Conservation (phyloP, 768 basidiomycete genomes). For the Phaeolepiota aurea region DNA sequence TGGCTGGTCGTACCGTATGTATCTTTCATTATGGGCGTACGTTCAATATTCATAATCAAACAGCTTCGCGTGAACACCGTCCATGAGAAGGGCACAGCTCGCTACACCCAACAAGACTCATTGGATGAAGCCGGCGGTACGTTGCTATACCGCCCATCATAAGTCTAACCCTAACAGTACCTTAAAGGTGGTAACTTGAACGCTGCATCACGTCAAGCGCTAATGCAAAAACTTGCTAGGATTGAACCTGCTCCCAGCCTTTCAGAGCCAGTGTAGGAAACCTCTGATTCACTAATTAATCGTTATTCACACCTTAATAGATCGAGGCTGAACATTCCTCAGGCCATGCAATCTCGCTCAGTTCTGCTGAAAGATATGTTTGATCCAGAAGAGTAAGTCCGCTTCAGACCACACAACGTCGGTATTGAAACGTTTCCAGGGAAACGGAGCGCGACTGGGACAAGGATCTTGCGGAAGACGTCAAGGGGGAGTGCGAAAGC, state of each 20-base stretch:
- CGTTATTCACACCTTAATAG: constrained; percentile 27
- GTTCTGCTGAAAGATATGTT: constrained; percentile 95
- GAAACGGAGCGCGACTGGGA: constrained; percentile 98
- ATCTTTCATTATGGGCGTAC: constrained; percentile 6
- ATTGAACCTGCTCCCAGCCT: constrained; percentile 57
- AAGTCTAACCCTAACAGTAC: not conserved
- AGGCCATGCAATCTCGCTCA: constrained; percentile 82
- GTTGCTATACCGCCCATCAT: not conserved
- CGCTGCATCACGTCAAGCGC: constrained; percentile 95
- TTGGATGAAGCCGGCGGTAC: constrained; percentile 87
- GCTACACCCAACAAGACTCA: constrained; percentile 69
- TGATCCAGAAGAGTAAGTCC: constrained; percentile 84
- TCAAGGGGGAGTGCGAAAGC: constrained; percentile 85
- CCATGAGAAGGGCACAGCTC: constrained; percentile 78
- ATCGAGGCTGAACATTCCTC: constrained; percentile 70
- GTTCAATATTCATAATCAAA: constrained; percentile 6
- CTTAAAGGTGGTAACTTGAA: constrained; percentile 88
- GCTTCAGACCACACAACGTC: too few relatives aligned
- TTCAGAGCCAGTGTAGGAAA: constrained; percentile 54
- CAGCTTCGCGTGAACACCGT: constrained; percentile 88
- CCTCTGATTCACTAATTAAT: not conserved
- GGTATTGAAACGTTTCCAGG: constrained; percentile 30
- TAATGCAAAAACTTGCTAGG: constrained; percentile 99
- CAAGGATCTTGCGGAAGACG: constrained; percentile 91
- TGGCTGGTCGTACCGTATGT: constrained; percentile 87